Evolutionary conservation across 495 filamentous ascomycete species (phyloP), one percentile per base, ranked within the genome.

Genomic region (Podospora pseudopauciseta): DNA sequence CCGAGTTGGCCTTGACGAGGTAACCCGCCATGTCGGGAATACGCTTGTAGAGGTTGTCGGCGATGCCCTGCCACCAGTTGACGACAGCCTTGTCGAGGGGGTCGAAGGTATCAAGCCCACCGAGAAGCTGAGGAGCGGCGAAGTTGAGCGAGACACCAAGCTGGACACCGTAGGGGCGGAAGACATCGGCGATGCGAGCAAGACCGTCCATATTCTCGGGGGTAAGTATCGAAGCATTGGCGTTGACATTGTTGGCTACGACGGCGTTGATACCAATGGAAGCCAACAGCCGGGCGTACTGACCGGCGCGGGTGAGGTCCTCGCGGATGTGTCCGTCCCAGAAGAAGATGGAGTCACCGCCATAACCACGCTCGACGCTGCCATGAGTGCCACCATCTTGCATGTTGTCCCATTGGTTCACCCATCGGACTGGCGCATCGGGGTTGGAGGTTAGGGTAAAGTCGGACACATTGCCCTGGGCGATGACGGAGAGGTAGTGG

Each of bases 401-500:
- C 76, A 90, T 80, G 68, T 92, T 91, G 74, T 91, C 88, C 90
- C 89, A 92, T 68, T 92, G 83, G 73, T 91, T 91, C 2, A 87
- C 83, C 89, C 88, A 91, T 68, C 90, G 82, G 57, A 91, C 87
- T 0, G 86, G 85, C 0, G 86, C 87, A 44, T 82, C 80, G 0
- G 90, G 88, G 68, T 85, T 91, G 4, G 82, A 81, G 5, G 82
- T 75, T 16, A 85, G 81, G 44, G 83, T 75, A 32, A 86, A 82
- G 19, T 82, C 73, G 3, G 85, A 82, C 68, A 88, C 83, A 67
- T 89, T 86, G 13, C 85, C 87, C 73, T 89, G 88, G 3, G 84
- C 85, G 30, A 92, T 76, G 71, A 82, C 80, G 23, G 86, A 87
- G 26, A 92, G 80, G 67, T 90, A 91, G 68, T 90, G 84, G 72